A percentile compares a stretch with the other conserved stretches of the same genome.
phyloP scores from a whole-genome alignment of 1,284 basidiomycete species.

The Wolfiporia cocos region DNA sequence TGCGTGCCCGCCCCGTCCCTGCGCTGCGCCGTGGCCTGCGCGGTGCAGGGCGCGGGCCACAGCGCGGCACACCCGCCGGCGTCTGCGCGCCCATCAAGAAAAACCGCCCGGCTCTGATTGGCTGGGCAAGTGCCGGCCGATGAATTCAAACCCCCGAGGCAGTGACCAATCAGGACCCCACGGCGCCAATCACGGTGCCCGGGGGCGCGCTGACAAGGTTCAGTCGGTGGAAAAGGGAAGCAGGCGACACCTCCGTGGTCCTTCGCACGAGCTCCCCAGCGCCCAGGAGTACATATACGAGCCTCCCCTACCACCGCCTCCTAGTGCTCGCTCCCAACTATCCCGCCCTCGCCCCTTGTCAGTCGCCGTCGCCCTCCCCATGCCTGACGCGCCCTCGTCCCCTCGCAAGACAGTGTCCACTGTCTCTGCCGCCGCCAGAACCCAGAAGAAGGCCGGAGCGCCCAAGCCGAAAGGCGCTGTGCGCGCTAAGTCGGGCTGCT shows the following conservation, averaged over 20 bases:
- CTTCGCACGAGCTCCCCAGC: slow-evolving; percentile 24
- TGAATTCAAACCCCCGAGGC: slow-evolving; percentile 3
- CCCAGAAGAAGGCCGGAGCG: slow-evolving; percentile 43
- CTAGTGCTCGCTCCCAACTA: slow-evolving; percentile 17
- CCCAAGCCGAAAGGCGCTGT: slow-evolving; percentile 72
- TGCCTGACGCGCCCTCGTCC: slow-evolving; percentile 29
- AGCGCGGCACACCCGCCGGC: too few species aligned
- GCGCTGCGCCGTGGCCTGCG: neutral
- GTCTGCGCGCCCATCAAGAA: too few species aligned
- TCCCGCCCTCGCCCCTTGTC: too few species aligned
- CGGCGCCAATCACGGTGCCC: slow-evolving; percentile 4
- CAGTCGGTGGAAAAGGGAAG: slow-evolving; percentile 14
- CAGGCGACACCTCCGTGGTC: slow-evolving; percentile 9
- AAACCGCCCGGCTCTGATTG: neutral
- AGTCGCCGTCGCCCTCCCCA: slow-evolving; percentile 13
- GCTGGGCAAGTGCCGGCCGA: too few species aligned
- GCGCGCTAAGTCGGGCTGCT: slow-evolving; percentile 79
- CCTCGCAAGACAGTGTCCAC: slow-evolving; percentile 32
- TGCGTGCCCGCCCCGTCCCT: neutral
- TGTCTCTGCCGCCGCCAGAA: slow-evolving; percentile 23
- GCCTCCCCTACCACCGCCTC: slow-evolving; percentile 19
- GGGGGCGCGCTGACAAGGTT: slow-evolving; percentile 8
- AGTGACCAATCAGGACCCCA: slow-evolving; percentile 5
- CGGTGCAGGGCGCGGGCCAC: neutral
- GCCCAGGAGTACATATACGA: slow-evolving; percentile 31